Evolutionary conservation across 176 grass and related monocot species (phyloP), one percentile per base, ranked within the genome.

Genomic region (Bolboschoenus planiculmis): DNA sequence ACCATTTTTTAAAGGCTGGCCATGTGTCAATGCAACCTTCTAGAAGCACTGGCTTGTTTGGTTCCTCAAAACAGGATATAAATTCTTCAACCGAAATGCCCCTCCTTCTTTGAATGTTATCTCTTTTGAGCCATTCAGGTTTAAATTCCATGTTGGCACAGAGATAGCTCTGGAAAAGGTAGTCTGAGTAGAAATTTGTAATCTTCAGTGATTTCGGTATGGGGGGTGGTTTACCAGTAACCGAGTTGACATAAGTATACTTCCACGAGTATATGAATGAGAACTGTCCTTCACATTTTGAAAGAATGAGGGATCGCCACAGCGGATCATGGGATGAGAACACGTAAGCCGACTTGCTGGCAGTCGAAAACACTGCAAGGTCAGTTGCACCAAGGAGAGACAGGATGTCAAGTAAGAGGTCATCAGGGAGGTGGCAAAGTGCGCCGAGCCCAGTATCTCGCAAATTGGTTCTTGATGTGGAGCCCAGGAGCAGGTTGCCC

Each of bases 131-230:
- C 96, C 96, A 95, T 74, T 99, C 89, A 18, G 83, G 50, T 85
- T 92, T 89, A 89, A 99, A 95, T 87, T 99, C 92, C 87, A 93
- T 93, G 83, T 93, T 99, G 85, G 96, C 89, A 55, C 92, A 99
- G 23, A 99, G 92, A 93, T 89, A 99, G 87, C 96, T 95, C 88
- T 95, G 91, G 83, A 99, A 99, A 79, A 99, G 93, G 86, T 95
- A 99, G 57, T 91, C 92, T 11, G 91, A 95, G 79, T 95, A 99
- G 87, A 99, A 99, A 0, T 90, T 92, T 34, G 40, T 58, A 67
- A 95, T 88, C 9, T 53, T 51, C 6, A 93, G 82, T 1, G n/a
- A 84, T 36, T 72, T 58, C 0, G 91, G 78, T 13, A 88, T 43
- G 11, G 1, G 23, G 39, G 39, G 61, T 21, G 86, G 10, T 21